Evolutionary conservation across 208 protist genomes (phyloP).

Genomic region (Crithidia thermophila): DNA sequence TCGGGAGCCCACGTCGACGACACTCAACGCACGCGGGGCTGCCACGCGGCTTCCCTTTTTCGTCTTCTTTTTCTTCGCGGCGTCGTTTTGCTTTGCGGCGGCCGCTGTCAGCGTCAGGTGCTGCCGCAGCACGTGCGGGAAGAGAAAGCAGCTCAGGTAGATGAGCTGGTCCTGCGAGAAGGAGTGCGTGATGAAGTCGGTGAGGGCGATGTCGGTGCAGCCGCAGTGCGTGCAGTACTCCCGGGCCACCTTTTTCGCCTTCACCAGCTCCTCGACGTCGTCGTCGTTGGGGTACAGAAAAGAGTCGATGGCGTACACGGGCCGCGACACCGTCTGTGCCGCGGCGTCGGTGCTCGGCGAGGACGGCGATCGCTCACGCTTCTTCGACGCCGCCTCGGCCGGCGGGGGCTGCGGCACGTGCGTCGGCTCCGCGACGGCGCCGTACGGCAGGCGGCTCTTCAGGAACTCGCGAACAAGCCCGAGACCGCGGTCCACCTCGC

Average conservation of each 20-base stretch:
- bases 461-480: slow-evolving; percentile 49
- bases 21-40: slow-evolving; percentile 15
- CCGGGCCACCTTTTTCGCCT: slow-evolving; percentile 42
- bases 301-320: slow-evolving; percentile 72
- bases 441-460: slow-evolving; percentile 51
- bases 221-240: slow-evolving; percentile 78
- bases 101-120: background rate
- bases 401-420: background rate
- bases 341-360: background rate
- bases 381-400: background rate
- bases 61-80: background rate
- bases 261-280: slow-evolving; percentile 66
- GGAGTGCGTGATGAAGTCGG: slow-evolving; percentile 86
- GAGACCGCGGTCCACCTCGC: slow-evolving; percentile 56
- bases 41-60: too few relatives aligned
- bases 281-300: slow-evolving; percentile 80
- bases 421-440: slow-evolving; percentile 43
- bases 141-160: slow-evolving; percentile 75
- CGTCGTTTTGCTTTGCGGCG: background rate
- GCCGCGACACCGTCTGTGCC: slow-evolving; percentile 8
- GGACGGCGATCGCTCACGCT: slow-evolving; percentile 17
- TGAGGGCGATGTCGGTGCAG: slow-evolving; percentile 48
- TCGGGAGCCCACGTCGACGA: slow-evolving; percentile 82
- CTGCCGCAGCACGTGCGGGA: slow-evolving; percentile 26
- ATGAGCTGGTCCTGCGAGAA: slow-evolving; percentile 83